Conservation (phyloP, 768 basidiomycete species). For the Kondoa subrosea region DNA sequence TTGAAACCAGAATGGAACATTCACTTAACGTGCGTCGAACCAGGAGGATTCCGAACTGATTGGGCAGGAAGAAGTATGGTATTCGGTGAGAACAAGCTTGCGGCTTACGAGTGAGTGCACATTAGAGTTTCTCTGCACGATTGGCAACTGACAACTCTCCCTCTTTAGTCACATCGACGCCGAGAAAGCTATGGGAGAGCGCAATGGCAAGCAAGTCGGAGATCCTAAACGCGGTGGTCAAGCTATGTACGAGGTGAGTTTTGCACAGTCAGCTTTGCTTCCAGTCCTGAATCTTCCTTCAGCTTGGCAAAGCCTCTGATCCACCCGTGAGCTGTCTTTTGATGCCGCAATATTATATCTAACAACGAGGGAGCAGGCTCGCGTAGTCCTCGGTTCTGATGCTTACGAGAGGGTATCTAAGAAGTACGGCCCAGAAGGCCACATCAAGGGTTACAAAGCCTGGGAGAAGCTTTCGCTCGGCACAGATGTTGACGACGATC, state of each 20-base stretch:
- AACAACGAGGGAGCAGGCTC: background rate
- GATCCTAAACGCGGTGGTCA: background rate
- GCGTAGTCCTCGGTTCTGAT: background rate
- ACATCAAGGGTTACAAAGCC: background rate
- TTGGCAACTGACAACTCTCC: no score
- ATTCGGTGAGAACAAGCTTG: background rate
- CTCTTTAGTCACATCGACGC: background rate
- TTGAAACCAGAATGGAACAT: background rate
- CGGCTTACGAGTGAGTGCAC: background rate
- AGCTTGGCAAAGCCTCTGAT: background rate
- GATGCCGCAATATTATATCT: background rate
- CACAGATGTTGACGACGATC: background rate
- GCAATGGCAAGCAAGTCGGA: background rate
- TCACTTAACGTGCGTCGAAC: background rate
- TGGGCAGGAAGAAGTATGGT: background rate
- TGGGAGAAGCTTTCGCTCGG: background rate
- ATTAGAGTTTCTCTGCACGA: no score
- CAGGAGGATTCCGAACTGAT: background rate
- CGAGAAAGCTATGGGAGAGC: background rate
- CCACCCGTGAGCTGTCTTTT: background rate
- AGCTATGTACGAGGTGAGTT: background rate
- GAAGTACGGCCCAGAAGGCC: background rate
- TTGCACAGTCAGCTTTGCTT: background rate
- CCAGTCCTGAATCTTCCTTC: no score
- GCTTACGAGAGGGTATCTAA: background rate